Conservation (phyloP, 2,329 filamentous ascomycete species). For the Fusarium citri region DNA sequence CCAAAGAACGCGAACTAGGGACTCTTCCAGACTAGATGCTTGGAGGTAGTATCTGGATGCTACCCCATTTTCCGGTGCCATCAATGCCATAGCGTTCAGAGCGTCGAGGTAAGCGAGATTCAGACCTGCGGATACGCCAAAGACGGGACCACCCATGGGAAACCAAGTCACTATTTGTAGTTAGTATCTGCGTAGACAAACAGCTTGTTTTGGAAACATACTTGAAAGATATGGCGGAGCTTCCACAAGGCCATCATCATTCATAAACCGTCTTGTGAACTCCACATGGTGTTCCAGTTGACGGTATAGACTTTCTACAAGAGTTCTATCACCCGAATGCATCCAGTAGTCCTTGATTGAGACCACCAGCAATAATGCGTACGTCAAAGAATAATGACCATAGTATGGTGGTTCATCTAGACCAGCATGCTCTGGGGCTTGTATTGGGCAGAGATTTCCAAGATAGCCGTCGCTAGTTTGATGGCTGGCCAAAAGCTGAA, state of each 20-base stretch:
- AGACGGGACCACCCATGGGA: neutral
- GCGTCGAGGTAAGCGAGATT: conserved; percentile 4
- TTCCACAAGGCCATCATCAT: neutral
- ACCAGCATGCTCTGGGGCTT: neutral
- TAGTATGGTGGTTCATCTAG: neutral
- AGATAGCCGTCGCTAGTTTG: conserved; percentile 8
- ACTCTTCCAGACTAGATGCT: neutral
- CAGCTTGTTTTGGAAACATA: neutral
- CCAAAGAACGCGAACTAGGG: neutral
- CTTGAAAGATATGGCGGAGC: conserved; percentile 10
- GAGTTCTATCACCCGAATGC: neutral
- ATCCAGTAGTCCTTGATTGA: conserved; percentile 9
- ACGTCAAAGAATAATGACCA: neutral
- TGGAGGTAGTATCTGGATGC: neutral
- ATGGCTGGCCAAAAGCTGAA: neutral
- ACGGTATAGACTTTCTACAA: neutral
- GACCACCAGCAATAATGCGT: neutral
- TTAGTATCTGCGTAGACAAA: neutral
- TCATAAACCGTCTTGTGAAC: neutral
- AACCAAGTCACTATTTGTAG: conserved; percentile 2
- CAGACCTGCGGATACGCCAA: neutral
- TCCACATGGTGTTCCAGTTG: neutral
- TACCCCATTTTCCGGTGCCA: accelerated
- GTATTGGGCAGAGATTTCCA: conserved; percentile 1
- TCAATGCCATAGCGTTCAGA: conserved; percentile 1